A percentile compares a stretch with the other conserved stretches of the same genome.
Conservation (phyloP, 73 alveolate genomes). For the Durusdinium trenchii region DNA sequence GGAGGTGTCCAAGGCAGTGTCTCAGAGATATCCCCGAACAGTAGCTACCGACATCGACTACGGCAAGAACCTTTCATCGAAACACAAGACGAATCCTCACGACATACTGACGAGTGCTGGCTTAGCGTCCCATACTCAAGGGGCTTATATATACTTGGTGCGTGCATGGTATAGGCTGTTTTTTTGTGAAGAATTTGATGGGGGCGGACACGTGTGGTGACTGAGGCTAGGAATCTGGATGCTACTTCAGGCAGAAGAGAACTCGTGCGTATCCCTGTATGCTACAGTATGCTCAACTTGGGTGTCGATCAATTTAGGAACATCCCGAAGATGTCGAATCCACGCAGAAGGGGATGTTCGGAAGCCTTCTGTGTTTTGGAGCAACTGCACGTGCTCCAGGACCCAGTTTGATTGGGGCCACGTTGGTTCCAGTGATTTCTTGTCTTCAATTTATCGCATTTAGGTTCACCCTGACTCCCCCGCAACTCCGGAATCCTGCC, state of each 20-base stretch:
- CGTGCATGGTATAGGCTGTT: no score
- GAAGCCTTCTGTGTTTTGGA: background rate
- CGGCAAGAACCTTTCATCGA: background rate
- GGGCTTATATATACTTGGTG: no score
- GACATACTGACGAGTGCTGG: background rate
- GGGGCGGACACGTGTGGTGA: background rate
- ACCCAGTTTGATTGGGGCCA: no score
- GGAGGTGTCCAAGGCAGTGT: constrained; percentile 8
- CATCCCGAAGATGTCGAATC: background rate
- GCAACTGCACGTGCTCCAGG: background rate
- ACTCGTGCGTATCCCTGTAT: background rate
- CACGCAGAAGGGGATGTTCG: constrained; percentile 7
- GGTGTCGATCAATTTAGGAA: constrained; percentile 14
- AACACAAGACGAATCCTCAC: constrained; percentile 5
- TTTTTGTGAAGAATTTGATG: no score
- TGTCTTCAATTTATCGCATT: no score
- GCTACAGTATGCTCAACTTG: background rate
- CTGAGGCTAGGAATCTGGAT: constrained; percentile 50
- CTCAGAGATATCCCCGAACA: background rate
- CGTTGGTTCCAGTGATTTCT: no score
- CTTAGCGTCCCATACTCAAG: background rate
- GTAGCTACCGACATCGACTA: background rate
- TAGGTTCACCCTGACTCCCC: no score
- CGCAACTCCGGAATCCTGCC: no score
- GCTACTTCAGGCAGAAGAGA: background rate